Evolutionary conservation across 345 rosid species (phyloP).

Genomic region (Dipteronia dyeriana): DNA sequence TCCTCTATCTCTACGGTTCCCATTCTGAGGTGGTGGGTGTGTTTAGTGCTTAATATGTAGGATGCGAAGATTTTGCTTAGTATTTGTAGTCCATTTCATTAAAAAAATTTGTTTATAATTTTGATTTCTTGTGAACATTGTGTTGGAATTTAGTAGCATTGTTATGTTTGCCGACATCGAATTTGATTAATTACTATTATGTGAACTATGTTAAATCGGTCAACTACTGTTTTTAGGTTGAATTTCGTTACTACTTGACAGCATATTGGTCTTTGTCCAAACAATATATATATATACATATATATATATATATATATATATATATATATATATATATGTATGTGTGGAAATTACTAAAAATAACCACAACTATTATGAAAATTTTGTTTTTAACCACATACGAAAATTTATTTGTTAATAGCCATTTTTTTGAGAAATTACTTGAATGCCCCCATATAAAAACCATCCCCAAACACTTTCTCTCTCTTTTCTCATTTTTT

Average conservation of each 20-base stretch:
- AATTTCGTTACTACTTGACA: neutral
- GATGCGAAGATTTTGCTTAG: neutral
- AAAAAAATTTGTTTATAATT: neutral
- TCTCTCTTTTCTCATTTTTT: no score
- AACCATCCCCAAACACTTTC: no score
- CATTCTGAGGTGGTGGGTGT: constrained; percentile 1
- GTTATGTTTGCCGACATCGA: neutral
- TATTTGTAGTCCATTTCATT: neutral
- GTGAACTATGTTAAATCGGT: neutral
- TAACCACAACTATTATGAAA: no score
- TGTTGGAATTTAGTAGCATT: constrained; percentile 3
- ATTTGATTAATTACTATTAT: neutral
- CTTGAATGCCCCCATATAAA: no score
- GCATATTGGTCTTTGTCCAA: neutral
- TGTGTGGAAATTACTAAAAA: no score
- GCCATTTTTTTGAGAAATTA: no score
- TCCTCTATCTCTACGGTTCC: constrained; percentile 23
- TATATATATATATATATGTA: no score
- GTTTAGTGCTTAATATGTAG: neutral
- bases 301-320: no score
- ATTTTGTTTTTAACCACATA: no score
- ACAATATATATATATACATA: no score
- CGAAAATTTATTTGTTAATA: no score
- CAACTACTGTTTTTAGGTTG: neutral
- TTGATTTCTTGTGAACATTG: neutral